Percentiles rank a stretch among this genome's conserved stretches.
Evolutionary conservation across 169 alveolate genomes (phyloP).

Genomic region (Babesia caballi): DNA sequence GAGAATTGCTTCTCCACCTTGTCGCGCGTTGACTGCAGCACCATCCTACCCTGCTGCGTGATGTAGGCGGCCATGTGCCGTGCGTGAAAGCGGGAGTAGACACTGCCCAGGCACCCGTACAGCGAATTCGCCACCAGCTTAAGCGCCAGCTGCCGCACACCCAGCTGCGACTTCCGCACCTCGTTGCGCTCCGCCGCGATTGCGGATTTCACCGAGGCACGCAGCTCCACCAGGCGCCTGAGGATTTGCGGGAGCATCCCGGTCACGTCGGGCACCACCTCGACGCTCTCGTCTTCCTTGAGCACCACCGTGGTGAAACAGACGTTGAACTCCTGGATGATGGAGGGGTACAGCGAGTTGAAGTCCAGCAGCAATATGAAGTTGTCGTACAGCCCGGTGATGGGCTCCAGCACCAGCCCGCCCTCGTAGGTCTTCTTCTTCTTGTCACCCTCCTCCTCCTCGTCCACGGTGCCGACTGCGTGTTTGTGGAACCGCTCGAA

Average conservation of each 20-base stretch:
- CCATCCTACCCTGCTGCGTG: constrained; percentile 86
- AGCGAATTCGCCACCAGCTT: constrained; percentile 97
- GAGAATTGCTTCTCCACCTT: constrained; percentile 88
- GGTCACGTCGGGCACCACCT: constrained; percentile 66
- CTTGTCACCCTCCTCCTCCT: constrained; percentile 45
- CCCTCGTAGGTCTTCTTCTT: constrained; percentile 86
- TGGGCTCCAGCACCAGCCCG: constrained; percentile 97
- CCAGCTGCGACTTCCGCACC: constrained; percentile 80
- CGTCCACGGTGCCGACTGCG: constrained; percentile 1
- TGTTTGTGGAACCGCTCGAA: constrained; percentile 50
- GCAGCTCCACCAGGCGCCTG: constrained; percentile 80
- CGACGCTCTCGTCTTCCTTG: constrained; percentile 46
- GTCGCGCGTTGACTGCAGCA: constrained; percentile 84
- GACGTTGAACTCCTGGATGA: constrained; percentile 97
- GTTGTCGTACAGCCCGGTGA: constrained; percentile 94
- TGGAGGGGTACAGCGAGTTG: constrained; percentile 98
- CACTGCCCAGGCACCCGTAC: constrained; percentile 98
- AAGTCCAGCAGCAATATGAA: constrained; percentile 95
- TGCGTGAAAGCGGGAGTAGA: constrained; percentile 95
- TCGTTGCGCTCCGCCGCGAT: constrained; percentile 78
- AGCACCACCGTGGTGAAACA: constrained; percentile 96
- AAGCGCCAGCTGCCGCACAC: constrained; percentile 92
- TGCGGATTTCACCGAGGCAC: constrained; percentile 66
- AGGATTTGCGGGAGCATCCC: constrained; percentile 89
- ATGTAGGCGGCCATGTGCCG: constrained; percentile 96